phyloP scores from a whole-genome alignment of 345 rosid genomes.

The Crucihimalaya himalaica region DNA sequence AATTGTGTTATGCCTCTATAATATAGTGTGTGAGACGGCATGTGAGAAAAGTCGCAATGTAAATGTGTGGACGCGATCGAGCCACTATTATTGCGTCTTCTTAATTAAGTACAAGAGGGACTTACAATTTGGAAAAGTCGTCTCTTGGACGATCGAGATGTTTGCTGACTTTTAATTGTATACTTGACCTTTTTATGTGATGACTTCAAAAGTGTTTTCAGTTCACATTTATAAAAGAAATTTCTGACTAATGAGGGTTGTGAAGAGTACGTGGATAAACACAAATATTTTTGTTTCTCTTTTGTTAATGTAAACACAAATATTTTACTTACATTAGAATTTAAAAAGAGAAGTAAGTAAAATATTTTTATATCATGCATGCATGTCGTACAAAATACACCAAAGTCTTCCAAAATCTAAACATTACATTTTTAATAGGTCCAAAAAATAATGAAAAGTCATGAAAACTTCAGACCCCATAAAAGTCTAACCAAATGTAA shows the following conservation, averaged over 20 bases:
- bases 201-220: slow-evolving; percentile 15
- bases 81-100: slow-evolving; percentile 15
- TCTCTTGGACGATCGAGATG: slow-evolving; percentile 24
- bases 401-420: not conserved
- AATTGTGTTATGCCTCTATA: slow-evolving; percentile 11
- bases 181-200: slow-evolving; percentile 24
- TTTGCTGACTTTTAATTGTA: slow-evolving; percentile 1
- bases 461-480: not conserved
- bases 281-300: too few species aligned
- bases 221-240: slow-evolving; percentile 8
- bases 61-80: slow-evolving; percentile 21
- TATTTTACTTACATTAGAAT: not conserved
- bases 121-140: slow-evolving; percentile 28
- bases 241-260: not conserved
- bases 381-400: not conserved
- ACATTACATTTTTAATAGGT: not conserved
- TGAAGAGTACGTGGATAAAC: not conserved
- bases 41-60: slow-evolving; percentile 30
- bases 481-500: not conserved
- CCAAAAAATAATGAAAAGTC: not conserved
- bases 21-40: slow-evolving; percentile 8
- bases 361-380: not conserved
- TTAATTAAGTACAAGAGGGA: not conserved
- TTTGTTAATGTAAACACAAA: not conserved
- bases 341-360: not conserved